Evolutionary conservation across 352 stramenopile genomes (phyloP).

Genomic region (Phytophthora pistaciae): DNA sequence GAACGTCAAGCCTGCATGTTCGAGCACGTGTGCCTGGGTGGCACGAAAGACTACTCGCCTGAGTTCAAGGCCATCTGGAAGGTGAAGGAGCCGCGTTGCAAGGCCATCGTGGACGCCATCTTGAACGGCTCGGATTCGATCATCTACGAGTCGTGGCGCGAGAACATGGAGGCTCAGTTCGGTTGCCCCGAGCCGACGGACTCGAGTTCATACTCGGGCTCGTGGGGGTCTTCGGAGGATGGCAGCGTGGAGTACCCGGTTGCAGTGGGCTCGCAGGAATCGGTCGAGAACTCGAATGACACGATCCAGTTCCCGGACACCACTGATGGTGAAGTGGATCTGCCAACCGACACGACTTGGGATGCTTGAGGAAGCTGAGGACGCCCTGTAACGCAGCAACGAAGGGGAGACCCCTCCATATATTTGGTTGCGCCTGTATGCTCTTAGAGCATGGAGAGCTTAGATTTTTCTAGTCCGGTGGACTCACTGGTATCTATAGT

Average conservation of each 20-base stretch:
- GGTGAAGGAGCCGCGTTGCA: conserved; percentile 49
- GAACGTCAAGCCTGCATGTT: conserved; percentile 69
- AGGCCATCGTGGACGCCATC: conserved; percentile 58
- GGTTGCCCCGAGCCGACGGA: conserved; percentile 46
- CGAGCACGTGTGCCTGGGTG: conserved; percentile 61
- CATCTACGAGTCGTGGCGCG: conserved; percentile 41
- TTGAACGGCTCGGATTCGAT: conserved; percentile 43
- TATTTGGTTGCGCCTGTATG: background rate
- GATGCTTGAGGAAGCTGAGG: background rate
- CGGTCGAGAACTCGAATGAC: conserved; percentile 26
- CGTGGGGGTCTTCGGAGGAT: background rate
- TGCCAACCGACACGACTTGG: background rate
- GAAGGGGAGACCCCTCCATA: background rate
- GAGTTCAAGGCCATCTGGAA: conserved; percentile 64
- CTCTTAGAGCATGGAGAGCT: background rate
- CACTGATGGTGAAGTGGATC: conserved; percentile 36
- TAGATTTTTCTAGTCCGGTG: background rate
- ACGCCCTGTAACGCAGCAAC: background rate
- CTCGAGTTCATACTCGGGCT: conserved; percentile 35
- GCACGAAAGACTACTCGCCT: conserved; percentile 48
- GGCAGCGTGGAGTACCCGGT: background rate
- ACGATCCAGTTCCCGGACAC: conserved; percentile 34
- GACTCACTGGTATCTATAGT: background rate
- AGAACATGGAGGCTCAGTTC: conserved; percentile 47
- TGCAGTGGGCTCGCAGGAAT: conserved; percentile 19